These are phyloP conservation scores for Castanea crenata DNA, from an alignment of 306 rosid species.

Conservation along the genomic window DNA sequence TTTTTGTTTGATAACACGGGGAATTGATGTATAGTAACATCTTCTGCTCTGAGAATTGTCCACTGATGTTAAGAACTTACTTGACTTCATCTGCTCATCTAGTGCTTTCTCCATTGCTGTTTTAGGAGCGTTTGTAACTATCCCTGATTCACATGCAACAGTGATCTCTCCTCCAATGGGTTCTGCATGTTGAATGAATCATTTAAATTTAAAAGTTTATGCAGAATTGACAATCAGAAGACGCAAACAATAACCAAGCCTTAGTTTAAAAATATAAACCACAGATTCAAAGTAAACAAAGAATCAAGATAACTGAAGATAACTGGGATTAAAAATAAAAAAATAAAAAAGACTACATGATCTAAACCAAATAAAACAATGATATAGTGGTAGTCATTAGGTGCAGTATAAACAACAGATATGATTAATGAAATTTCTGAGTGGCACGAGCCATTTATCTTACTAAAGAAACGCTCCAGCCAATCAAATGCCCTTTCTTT, in stretches of 20 bases:
- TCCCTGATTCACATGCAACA: slow-evolving; percentile 54
- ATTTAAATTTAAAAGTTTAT: slow-evolving; percentile 15
- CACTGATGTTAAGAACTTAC: slow-evolving; percentile 47
- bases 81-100: slow-evolving; percentile 20
- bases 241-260: not conserved
- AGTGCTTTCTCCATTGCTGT: slow-evolving; percentile 58
- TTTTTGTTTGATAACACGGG: slow-evolving; percentile 65
- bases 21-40: slow-evolving; percentile 84
- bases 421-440: not conserved
- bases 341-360: not conserved
- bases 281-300: not conserved
- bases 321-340: not conserved
- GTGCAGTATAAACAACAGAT: too few relatives aligned
- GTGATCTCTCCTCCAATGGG: slow-evolving; percentile 92
- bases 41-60: slow-evolving; percentile 52
- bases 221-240: slow-evolving; percentile 1
- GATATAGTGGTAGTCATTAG: not conserved
- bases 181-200: slow-evolving; percentile 43
- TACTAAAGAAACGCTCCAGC: not conserved
- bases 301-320: too few relatives aligned
- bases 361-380: not conserved
- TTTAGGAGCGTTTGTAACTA: slow-evolving; percentile 43
- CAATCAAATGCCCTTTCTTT: too few relatives aligned
- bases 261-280: not conserved
- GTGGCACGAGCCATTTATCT: not conserved